phyloP scores from a whole-genome alignment of 2,329 filamentous ascomycete genomes.

The Ophiostoma sp. region DNA sequence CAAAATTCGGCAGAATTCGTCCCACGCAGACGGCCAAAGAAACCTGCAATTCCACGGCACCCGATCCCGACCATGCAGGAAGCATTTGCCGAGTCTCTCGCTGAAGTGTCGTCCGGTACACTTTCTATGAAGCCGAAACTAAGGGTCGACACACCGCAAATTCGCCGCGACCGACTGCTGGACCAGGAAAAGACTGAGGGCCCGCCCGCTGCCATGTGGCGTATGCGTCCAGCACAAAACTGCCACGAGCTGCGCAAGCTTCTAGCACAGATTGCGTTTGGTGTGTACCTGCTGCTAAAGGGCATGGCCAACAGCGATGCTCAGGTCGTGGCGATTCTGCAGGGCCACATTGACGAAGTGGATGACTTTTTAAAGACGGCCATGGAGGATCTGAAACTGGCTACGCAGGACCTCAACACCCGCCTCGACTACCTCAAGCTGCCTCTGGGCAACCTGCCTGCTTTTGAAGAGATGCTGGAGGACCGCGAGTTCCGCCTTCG shows the following conservation, averaged over 20 bases:
- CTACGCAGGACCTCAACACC: slow-evolving; percentile 74
- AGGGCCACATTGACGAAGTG: slow-evolving; percentile 89
- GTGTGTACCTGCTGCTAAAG: slow-evolving; percentile 82
- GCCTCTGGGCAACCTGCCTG: slow-evolving; percentile 76
- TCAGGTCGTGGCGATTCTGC: slow-evolving; percentile 85
- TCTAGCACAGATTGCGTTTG: slow-evolving; percentile 89
- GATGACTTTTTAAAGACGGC: slow-evolving; percentile 87
- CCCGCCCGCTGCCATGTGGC: slow-evolving; percentile 73
- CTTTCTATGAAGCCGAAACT: slow-evolving; percentile 53
- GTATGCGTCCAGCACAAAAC: slow-evolving; percentile 70
- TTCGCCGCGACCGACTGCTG: slow-evolving; percentile 65
- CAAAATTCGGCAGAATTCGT: slow-evolving; percentile 17
- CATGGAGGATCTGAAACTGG: slow-evolving; percentile 79
- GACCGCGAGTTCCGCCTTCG: slow-evolving; percentile 79
- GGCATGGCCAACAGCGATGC: slow-evolving; percentile 84
- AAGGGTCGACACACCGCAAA: slow-evolving; percentile 57
- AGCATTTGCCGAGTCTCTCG: slow-evolving; percentile 79
- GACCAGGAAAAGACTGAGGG: slow-evolving; percentile 68
- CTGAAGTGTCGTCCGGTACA: slow-evolving; percentile 62
- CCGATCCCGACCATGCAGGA: slow-evolving; percentile 75
- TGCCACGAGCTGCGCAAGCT: slow-evolving; percentile 90
- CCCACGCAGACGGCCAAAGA: slow-evolving; percentile 21
- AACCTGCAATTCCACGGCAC: slow-evolving; percentile 50
- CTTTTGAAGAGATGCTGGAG: slow-evolving; percentile 86
- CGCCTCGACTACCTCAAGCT: slow-evolving; percentile 78